A percentile compares a stretch with the other conserved stretches of the same genome.
These are phyloP conservation scores for Hymenoscyphus repandus DNA, from an alignment of 2,329 filamentous ascomycete genomes.

Conservation along the genomic window DNA sequence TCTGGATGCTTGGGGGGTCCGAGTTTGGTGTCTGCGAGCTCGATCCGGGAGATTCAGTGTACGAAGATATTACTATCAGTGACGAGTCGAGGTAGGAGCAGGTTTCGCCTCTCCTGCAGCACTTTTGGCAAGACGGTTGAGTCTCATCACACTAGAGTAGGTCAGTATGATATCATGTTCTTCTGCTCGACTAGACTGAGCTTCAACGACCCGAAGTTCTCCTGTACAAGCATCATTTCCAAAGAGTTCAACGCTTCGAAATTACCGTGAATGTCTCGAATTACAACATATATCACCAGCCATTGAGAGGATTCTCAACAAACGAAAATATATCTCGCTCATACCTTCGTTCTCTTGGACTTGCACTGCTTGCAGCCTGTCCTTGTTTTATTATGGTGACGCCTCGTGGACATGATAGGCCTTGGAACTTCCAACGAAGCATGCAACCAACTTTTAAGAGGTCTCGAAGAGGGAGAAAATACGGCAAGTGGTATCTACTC, in stretches of 20 bases:
- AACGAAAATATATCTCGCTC: background rate
- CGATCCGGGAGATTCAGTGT: background rate
- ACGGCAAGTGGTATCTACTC: background rate
- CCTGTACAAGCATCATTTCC: too few relatives aligned
- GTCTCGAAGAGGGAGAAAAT: background rate
- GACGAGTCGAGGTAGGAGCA: constrained; percentile 6
- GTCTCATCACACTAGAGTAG: constrained; percentile 8
- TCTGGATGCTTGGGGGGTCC: too few relatives aligned
- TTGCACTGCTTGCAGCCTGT: constrained; percentile 16
- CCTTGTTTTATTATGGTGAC: constrained; percentile 12
- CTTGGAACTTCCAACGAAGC: background rate
- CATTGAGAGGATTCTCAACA: background rate
- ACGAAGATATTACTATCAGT: background rate
- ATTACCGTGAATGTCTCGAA: too few relatives aligned
- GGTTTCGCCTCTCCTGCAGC: background rate
- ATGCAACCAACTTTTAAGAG: background rate
- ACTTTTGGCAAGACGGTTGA: constrained; percentile 8
- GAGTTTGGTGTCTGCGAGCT: too few relatives aligned
- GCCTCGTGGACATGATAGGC: constrained; percentile 6
- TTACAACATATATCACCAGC: too few relatives aligned
- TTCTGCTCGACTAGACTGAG: too few relatives aligned
- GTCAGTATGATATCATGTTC: too few relatives aligned
- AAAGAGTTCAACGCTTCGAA: too few relatives aligned
- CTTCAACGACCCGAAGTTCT: too few relatives aligned
- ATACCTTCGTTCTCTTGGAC: constrained; percentile 11